Percentiles rank a stretch among this genome's conserved stretches.
Conservation (phyloP, 352 stramenopile species). For the Pythium folliculosum region DNA sequence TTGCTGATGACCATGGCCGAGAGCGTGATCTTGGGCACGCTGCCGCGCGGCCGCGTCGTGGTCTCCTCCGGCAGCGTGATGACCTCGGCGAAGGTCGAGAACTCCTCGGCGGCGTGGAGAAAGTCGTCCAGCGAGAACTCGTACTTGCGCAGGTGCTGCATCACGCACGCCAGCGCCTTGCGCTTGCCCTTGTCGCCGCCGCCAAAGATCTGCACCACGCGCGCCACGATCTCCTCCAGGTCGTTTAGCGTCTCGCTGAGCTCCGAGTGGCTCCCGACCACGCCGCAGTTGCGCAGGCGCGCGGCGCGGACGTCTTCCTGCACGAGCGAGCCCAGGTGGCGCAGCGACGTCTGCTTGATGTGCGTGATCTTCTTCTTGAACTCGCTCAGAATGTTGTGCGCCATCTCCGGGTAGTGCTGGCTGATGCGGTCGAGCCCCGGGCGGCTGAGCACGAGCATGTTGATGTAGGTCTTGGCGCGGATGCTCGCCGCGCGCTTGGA, state of each 20-base stretch:
- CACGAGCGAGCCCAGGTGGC: constrained; percentile 36
- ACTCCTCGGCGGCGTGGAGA: constrained; percentile 57
- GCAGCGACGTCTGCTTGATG: constrained; percentile 61
- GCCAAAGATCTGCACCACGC: constrained; percentile 69
- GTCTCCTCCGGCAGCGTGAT: constrained; percentile 1
- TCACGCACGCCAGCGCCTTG: constrained; percentile 68
- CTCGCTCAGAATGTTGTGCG: constrained; percentile 68
- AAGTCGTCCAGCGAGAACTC: constrained; percentile 83
- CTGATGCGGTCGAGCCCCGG: constrained; percentile 72
- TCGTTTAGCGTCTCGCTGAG: constrained; percentile 54
- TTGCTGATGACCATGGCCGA: constrained; percentile 47
- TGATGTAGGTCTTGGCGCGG: constrained; percentile 79
- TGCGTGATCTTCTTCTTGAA: constrained; percentile 82
- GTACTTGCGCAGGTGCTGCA: constrained; percentile 82
- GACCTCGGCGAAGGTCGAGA: constrained; percentile 30
- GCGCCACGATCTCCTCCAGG: constrained; percentile 51
- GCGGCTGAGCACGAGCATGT: constrained; percentile 74
- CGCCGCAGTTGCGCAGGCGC: constrained; percentile 24
- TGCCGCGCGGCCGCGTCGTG: constrained; percentile 7
- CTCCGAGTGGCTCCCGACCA: constrained; percentile 31
- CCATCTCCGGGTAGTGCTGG: constrained; percentile 80
- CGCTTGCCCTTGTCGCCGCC: constrained; percentile 70
- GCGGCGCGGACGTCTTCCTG: constrained; percentile 43
- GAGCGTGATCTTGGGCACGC: constrained; percentile 22
- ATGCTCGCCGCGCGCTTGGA: constrained; percentile 81